A percentile compares a stretch with the other conserved stretches of the same genome.
phyloP scores from a whole-genome alignment of 208 protist genomes.

The Leishmania martiniquensis region DNA sequence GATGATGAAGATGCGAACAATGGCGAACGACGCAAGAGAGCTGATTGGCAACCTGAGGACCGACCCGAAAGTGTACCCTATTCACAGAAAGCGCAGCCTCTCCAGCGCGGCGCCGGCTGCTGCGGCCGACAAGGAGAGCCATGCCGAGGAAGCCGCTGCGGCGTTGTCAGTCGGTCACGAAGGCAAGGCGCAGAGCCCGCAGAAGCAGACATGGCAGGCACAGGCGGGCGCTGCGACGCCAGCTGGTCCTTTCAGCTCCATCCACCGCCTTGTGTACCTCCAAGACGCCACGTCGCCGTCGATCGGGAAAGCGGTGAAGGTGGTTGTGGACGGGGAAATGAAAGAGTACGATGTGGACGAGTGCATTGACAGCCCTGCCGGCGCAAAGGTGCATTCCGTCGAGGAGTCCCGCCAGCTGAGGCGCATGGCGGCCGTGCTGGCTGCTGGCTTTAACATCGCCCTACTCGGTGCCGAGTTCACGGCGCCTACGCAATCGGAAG shows the following conservation, averaged over 20 bases:
- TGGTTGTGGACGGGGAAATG: conserved; percentile 37
- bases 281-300: conserved; percentile 27
- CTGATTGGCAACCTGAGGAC: conserved; percentile 37
- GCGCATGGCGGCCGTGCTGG: conserved; percentile 42
- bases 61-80: conserved; percentile 50
- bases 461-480: conserved; percentile 50
- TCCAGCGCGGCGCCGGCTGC: not conserved
- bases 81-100: conserved; percentile 17
- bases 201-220: conserved; percentile 5
- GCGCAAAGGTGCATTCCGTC: conserved; percentile 4
- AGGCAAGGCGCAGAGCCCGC: not conserved
- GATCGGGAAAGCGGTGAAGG: conserved; percentile 38
- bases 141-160: not conserved
- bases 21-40: conserved; percentile 50
- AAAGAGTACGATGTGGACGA: conserved; percentile 67
- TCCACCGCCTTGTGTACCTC: conserved; percentile 53
- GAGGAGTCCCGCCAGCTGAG: conserved; percentile 43
- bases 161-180: not conserved
- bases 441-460: conserved; percentile 46
- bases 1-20: conserved; percentile 43
- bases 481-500: conserved; percentile 16
- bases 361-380: conserved; percentile 33
- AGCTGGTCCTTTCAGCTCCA: conserved; percentile 40
- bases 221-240: not conserved
- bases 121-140: conserved; percentile 8